A percentile compares a stretch with the other conserved stretches of the same genome.
phyloP scores from a whole-genome alignment of 2,329 filamentous ascomycete species.

The Alternaria rosae region DNA sequence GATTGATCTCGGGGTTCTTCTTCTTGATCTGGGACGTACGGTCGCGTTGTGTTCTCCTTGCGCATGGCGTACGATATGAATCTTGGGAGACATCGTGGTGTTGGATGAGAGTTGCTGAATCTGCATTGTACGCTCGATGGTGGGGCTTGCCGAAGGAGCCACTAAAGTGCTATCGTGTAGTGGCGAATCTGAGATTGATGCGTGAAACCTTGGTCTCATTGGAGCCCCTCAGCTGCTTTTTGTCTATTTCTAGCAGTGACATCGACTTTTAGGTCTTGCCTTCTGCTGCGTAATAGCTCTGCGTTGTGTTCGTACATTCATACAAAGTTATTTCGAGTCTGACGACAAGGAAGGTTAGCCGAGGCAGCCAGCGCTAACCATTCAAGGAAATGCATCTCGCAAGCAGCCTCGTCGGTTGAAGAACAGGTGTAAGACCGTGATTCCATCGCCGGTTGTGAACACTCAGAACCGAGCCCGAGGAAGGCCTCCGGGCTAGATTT shows the following conservation, averaged over 20 bases:
- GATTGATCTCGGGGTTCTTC: neutral
- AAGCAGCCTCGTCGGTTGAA: neutral
- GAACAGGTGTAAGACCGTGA: neutral
- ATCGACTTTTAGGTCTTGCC: neutral
- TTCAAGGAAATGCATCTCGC: neutral
- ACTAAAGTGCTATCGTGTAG: constrained; percentile 5
- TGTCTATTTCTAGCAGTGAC: neutral
- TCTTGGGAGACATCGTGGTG: constrained; percentile 34
- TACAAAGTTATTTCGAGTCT: neutral
- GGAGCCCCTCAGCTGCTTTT: neutral
- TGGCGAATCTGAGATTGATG: neutral
- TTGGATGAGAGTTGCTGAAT: constrained; percentile 11
- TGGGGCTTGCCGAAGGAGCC: constrained; percentile 17
- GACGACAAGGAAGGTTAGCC: constrained; percentile 1
- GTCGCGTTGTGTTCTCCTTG: constrained; percentile 76
- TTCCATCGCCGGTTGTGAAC: neutral
- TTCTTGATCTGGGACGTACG: constrained; percentile 15
- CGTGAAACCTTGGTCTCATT: neutral
- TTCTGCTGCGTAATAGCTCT: neutral
- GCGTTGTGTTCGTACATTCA: neutral
- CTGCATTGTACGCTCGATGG: constrained; percentile 6
- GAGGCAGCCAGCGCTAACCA: constrained; percentile 4
- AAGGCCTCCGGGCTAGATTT: neutral
- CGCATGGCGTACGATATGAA: constrained; percentile 71
- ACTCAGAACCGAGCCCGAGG: neutral